phyloP scores from a whole-genome alignment of 257 asterid species.

The Gynochthodes officinalis region DNA sequence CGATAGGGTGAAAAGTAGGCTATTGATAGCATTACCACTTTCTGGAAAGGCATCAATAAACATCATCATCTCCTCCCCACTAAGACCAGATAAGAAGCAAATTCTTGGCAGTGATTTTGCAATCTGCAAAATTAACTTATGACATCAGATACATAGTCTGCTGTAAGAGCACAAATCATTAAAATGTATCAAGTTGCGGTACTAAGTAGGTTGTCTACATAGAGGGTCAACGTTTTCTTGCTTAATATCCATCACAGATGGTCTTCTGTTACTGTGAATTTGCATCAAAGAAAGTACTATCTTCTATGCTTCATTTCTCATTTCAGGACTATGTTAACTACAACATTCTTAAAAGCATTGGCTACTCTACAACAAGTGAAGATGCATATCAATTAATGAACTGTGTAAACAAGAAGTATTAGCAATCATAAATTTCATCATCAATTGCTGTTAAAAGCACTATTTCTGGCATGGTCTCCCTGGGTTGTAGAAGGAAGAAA shows the following conservation, averaged over 20 bases:
- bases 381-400: not conserved
- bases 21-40: conserved; percentile 49
- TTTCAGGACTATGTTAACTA: not conserved
- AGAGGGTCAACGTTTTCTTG: not conserved
- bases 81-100: conserved; percentile 89
- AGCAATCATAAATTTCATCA: not conserved
- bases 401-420: not conserved
- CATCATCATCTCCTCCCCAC: conserved; percentile 99
- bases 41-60: conserved; percentile 83
- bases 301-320: not conserved
- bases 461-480: not conserved
- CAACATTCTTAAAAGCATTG: no score
- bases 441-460: not conserved
- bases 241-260: not conserved
- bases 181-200: not conserved
- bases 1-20: not conserved
- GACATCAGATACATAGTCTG: not conserved
- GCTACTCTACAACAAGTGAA: not conserved
- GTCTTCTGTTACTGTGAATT: no score
- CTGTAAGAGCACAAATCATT: not conserved
- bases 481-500: not conserved
- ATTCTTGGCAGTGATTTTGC: conserved; percentile 78
- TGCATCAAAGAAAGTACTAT: no score
- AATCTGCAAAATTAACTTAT: conserved; percentile 38
- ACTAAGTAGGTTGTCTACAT: not conserved